Conservation (phyloP, 345 rosid genomes). For the Gossypium anomalum region DNA sequence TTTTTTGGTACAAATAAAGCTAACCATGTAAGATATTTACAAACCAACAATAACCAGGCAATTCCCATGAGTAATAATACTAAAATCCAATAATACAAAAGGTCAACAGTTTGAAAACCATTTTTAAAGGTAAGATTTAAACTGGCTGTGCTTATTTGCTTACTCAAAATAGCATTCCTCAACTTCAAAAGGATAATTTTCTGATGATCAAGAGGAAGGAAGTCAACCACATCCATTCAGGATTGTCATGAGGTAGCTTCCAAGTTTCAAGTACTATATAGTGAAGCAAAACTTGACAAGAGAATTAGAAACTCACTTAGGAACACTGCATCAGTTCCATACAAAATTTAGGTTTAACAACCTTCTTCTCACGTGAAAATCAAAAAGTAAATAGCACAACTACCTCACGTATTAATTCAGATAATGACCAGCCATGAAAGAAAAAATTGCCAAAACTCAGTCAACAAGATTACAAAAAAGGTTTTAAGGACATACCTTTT, state of each 20-base stretch:
- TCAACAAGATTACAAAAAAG: not conserved
- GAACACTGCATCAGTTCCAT: not conserved
- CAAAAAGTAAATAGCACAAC: not conserved
- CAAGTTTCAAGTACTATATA: not conserved
- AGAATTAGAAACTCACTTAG: not conserved
- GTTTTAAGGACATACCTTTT: slow-evolving; percentile 44
- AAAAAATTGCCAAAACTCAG: not conserved
- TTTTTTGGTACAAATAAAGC: not conserved
- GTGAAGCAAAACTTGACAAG: not conserved
- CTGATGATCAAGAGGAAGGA: not conserved
- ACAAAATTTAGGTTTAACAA: not conserved
- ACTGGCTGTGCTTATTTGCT: not conserved
- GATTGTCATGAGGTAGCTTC: not conserved
- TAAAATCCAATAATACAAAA: not conserved
- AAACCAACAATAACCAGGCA: slow-evolving; percentile 1
- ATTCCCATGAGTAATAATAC: not conserved
- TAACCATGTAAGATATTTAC: not conserved
- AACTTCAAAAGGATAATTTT: not conserved
- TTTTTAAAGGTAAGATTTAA: not conserved
- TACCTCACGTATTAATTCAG: not conserved
- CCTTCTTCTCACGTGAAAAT: not conserved
- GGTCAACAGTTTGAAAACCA: not conserved
- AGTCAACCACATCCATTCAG: not conserved
- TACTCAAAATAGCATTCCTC: not conserved
- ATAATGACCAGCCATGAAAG: not conserved